Base-by-base conservation (phyloP, 2,329 filamentous ascomycete species). In the Metarhizium brunneum region DNA sequence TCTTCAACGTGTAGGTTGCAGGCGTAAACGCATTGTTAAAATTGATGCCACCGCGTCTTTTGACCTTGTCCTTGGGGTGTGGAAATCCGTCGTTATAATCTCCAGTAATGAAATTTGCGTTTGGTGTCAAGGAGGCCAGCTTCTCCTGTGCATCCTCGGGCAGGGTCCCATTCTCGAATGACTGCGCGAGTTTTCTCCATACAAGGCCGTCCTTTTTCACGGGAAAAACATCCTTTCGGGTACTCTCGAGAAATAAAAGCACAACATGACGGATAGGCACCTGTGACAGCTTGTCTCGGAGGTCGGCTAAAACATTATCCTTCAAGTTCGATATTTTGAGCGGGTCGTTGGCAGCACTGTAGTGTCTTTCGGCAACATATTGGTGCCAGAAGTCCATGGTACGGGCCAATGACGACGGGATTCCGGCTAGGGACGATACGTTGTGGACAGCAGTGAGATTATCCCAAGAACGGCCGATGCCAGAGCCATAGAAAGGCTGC, bases 161-260 rank as follows among this genome's bases (percentile, higher is more conserved):
- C 0, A 76, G 51, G 1, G 62, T 61, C 10, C 64, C 60, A 3
- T 71, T 60, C 7, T 66, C 63, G 14, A 64, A 66, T 1, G 71
- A 71, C 2, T 67, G 60, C 3, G 63, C 58, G 0, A 72, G 64
- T 1, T 67, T 68, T 4, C 71, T 63, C 58, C 67, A 71, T 18
- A 75, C 70, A 40, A 71, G 57, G 5, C 69, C 71, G 1, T 68
- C 63, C 55, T 72, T 71, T 42, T 74, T 74, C 30, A 77, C 60
- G 0, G 75, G 74, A 30, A 76, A 77, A 3, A 76, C 68, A 52
- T 77, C 74, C 3, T 71, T 71, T 20, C 74, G 68, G 0, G 73
- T 76, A 47, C 73, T 76, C 54, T 77, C 74, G 2, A 77, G 64
- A n/a, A 73, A 67, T 2, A 77, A 54, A n/a, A 76, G 58, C 13